Evolutionary conservation across 768 basidiomycete genomes (phyloP).

Genomic region (Mycena latifolia): DNA sequence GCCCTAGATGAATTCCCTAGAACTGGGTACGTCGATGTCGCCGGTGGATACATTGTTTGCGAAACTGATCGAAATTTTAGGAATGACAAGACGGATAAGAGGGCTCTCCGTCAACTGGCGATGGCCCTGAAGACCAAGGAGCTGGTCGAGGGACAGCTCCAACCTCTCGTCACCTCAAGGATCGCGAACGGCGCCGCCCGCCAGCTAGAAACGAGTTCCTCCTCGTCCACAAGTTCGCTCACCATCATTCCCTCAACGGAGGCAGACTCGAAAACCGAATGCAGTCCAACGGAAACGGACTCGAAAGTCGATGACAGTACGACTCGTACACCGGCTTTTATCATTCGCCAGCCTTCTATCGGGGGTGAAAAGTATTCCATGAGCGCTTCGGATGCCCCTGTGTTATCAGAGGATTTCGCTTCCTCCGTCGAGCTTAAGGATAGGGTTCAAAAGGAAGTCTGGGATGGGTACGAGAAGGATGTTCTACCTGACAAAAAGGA

Average conservation of each 20-base stretch:
- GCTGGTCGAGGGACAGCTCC: conserved; percentile 26
- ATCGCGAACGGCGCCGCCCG: conserved; percentile 23
- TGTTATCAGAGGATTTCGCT: conserved; percentile 24
- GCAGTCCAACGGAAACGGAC: too few species aligned
- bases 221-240: conserved; percentile 31
- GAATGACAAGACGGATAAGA: conserved; percentile 66
- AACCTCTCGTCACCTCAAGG: conserved; percentile 29
- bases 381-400: not conserved
- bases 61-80: conserved; percentile 40
- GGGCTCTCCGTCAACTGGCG: conserved; percentile 55
- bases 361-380: conserved; percentile 3
- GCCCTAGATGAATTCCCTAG: conserved; percentile 62
- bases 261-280: conserved; percentile 6
- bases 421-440: conserved; percentile 47
- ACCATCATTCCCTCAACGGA: conserved; percentile 8
- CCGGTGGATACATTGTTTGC: not conserved
- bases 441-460: conserved; percentile 41
- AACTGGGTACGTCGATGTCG: conserved; percentile 55
- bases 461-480: conserved; percentile 67
- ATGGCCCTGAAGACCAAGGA: conserved; percentile 36
- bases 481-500: conserved; percentile 63
- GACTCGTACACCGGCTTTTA: conserved; percentile 4
- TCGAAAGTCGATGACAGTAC: conserved; percentile 18
- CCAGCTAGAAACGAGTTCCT: conserved; percentile 9
- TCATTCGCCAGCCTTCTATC: conserved; percentile 24